Percentiles rank a stretch among this genome's conserved stretches.
phyloP scores from a whole-genome alignment of 2,329 filamentous ascomycete species.

The Tolypocladium endophyticum region DNA sequence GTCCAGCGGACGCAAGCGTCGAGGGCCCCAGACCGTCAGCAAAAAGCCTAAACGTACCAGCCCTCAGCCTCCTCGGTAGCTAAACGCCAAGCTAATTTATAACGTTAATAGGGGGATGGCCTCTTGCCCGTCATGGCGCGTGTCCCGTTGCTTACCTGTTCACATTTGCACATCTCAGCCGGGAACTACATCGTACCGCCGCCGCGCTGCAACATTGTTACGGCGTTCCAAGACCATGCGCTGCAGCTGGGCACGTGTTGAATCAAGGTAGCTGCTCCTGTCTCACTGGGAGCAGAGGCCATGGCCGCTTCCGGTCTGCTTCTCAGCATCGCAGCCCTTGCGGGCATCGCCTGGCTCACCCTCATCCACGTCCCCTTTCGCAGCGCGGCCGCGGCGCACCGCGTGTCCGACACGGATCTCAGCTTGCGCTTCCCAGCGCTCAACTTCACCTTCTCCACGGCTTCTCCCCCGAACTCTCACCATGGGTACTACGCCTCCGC shows the following conservation, averaged over 20 bases:
- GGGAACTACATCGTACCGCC: background rate
- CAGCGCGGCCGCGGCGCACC: background rate
- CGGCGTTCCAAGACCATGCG: background rate
- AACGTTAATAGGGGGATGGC: background rate
- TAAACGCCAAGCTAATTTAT: background rate
- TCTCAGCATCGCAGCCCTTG: background rate
- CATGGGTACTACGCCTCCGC: conserved; percentile 1
- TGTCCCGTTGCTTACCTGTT: background rate
- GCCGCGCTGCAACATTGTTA: background rate
- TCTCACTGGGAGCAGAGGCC: background rate
- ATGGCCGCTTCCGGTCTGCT: background rate
- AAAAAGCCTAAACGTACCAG: background rate
- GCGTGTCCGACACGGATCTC: background rate
- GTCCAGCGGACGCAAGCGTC: background rate
- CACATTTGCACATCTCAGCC: background rate
- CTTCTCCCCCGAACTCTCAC: background rate
- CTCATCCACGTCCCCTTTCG: background rate
- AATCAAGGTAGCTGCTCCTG: background rate
- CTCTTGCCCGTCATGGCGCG: background rate
- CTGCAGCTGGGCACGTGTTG: background rate
- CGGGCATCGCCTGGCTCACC: background rate
- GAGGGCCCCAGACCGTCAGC: background rate
- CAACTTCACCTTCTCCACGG: background rate
- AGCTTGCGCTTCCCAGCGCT: background rate
- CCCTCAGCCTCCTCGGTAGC: background rate